Conservation (phyloP, 179 eudicot genomes). For the Actinidia chinensis region DNA sequence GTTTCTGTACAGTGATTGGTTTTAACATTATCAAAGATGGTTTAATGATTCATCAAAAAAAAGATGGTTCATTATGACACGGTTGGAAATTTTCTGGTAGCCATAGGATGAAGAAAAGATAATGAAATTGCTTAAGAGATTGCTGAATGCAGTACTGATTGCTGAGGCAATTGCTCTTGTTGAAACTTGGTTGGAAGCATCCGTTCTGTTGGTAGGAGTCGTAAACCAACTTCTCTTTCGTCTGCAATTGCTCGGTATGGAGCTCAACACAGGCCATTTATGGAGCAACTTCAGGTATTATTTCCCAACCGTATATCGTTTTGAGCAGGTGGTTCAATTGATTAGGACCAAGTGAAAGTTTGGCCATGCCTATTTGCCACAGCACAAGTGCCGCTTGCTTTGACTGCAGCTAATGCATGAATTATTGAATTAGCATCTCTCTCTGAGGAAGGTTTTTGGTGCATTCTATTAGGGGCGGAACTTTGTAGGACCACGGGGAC, state of each 20-base stretch:
- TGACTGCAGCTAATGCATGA: too few relatives aligned
- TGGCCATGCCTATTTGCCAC: not conserved
- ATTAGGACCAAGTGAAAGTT: not conserved
- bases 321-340: not conserved
- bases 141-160: not conserved
- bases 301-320: not conserved
- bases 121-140: not conserved
- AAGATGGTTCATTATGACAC: not conserved
- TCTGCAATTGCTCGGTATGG: not conserved
- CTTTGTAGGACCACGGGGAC: too few relatives aligned
- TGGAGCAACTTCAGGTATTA: not conserved
- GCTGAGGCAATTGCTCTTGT: not conserved
- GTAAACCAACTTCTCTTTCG: not conserved
- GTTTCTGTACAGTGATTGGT: constrained; percentile 10
- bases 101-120: not conserved
- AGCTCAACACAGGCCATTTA: too few relatives aligned
- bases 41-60: too few relatives aligned
- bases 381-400: too few relatives aligned
- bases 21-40: too few relatives aligned
- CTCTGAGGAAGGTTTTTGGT: too few relatives aligned
- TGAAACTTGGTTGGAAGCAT: not conserved
- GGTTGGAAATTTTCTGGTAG: not conserved
- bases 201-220: not conserved
- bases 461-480: too few relatives aligned
- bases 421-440: too few relatives aligned